A percentile compares a stretch with the other conserved stretches of the same genome.
These are phyloP conservation scores for Sphagnum tenellum DNA, from an alignment of 225 moss, liverwort and hornwort species.

Conservation along the genomic window DNA sequence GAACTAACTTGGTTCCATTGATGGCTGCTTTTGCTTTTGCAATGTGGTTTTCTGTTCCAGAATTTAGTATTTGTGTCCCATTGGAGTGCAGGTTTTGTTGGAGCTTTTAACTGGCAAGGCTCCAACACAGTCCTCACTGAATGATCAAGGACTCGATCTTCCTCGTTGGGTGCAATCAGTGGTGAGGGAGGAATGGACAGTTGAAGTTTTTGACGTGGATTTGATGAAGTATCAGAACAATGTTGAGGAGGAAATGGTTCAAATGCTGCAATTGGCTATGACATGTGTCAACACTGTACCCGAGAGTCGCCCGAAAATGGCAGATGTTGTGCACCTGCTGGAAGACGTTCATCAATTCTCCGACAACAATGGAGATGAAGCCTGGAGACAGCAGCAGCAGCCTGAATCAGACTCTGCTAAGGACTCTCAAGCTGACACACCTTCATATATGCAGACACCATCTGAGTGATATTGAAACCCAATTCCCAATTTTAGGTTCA, in stretches of 20 bases:
- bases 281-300: slow-evolving; percentile 76
- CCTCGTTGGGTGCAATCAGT: slow-evolving; percentile 96
- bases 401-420: slow-evolving; percentile 31
- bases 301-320: slow-evolving; percentile 81
- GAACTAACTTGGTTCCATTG: background rate
- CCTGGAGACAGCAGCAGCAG: slow-evolving; percentile 39
- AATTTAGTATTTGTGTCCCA: background rate
- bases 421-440: slow-evolving; percentile 34
- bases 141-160: slow-evolving; percentile 86
- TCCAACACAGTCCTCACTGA: slow-evolving; percentile 77
- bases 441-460: slow-evolving; percentile 17
- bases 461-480: slow-evolving; percentile 1
- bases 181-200: slow-evolving; percentile 96
- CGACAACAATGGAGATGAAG: slow-evolving; percentile 60
- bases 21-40: background rate
- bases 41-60: background rate
- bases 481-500: no score
- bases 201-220: slow-evolving; percentile 86
- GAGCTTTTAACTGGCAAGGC: slow-evolving; percentile 95
- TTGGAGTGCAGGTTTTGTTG: slow-evolving; percentile 44
- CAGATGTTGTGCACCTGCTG: slow-evolving; percentile 64
- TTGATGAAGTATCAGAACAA: slow-evolving; percentile 77
- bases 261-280: slow-evolving; percentile 94
- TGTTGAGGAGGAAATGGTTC: slow-evolving; percentile 94
- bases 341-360: slow-evolving; percentile 83